Percentiles rank a stretch among this genome's conserved stretches.
Conservation (phyloP, 495 filamentous ascomycete genomes). For the Aspergillus baeticus region DNA sequence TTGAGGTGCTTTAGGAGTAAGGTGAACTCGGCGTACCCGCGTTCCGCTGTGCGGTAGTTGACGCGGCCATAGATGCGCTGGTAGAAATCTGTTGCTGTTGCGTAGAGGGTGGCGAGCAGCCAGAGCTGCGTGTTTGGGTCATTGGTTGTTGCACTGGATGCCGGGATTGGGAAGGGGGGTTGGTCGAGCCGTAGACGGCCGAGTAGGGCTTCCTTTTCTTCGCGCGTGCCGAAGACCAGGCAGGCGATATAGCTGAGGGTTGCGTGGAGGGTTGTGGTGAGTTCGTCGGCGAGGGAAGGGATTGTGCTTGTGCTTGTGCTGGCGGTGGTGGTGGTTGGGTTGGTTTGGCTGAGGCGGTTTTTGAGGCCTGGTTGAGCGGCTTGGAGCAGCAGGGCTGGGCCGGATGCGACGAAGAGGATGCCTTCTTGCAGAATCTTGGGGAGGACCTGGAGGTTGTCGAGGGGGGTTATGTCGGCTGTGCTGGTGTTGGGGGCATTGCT, state of each 20-base stretch:
- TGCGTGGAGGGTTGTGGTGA: constrained; percentile 34
- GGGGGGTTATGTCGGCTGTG: constrained; percentile 18
- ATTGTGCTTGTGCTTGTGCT: constrained; percentile 16
- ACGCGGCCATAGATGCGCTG: constrained; percentile 42
- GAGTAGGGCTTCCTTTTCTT: constrained; percentile 35
- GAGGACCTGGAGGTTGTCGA: constrained; percentile 35
- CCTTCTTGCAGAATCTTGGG: constrained; percentile 44
- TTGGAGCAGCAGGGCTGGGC: constrained; percentile 40
- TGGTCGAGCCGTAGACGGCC: constrained; percentile 23
- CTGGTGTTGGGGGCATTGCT: background rate
- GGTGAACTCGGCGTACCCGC: constrained; percentile 36
- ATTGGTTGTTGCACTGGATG: constrained; percentile 22
- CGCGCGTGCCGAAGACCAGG: constrained; percentile 36
- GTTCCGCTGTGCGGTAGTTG: constrained; percentile 36
- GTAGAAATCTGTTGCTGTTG: constrained; percentile 43
- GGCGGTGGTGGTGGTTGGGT: constrained; percentile 10
- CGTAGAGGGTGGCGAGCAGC: constrained; percentile 41
- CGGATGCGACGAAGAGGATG: constrained; percentile 38
- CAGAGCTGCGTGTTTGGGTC: constrained; percentile 30
- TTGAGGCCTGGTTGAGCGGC: constrained; percentile 37
- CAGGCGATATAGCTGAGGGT: constrained; percentile 39
- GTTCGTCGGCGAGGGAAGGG: constrained; percentile 30
- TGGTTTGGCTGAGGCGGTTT: constrained; percentile 12
- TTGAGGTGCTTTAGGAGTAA: constrained; percentile 28
- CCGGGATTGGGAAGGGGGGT: constrained; percentile 24